These are phyloP conservation scores for Wickerhamiella australiensis DNA, from an alignment of 805 yeast genomes.

Conservation along the genomic window DNA sequence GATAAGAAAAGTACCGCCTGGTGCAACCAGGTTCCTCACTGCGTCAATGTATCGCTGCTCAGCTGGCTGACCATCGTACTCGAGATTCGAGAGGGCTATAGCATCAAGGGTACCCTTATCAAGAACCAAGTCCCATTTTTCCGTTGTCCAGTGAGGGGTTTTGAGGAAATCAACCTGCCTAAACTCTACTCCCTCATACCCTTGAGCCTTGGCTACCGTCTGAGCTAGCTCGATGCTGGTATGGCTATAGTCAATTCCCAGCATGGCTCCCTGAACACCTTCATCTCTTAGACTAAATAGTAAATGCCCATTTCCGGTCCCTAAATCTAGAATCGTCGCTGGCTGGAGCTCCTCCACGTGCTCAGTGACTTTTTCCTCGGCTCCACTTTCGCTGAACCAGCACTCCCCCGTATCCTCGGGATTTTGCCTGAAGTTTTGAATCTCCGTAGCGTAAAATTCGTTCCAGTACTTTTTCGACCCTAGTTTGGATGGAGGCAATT, in stretches of 20 bases:
- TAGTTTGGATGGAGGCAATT: conserved; percentile 62
- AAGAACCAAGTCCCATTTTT: conserved; percentile 56
- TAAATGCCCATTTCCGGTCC: conserved; percentile 94
- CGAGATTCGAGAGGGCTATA: conserved; percentile 65
- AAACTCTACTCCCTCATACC: conserved; percentile 34
- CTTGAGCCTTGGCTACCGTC: conserved; percentile 36
- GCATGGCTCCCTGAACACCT: conserved; percentile 43
- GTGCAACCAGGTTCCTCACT: conserved; percentile 44
- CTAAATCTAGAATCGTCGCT: conserved; percentile 57
- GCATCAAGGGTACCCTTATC: conserved; percentile 98
- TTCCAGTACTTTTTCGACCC: conserved; percentile 93
- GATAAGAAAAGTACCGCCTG: conserved; percentile 51
- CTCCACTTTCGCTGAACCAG: conserved; percentile 95
- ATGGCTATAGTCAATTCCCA: conserved; percentile 80
- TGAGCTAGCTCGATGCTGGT: conserved; percentile 67
- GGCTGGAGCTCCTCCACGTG: conserved; percentile 40
- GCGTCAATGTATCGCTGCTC: conserved; percentile 43
- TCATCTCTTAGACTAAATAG: conserved; percentile 58
- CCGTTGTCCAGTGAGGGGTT: conserved; percentile 30
- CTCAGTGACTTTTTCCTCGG: conserved; percentile 72
- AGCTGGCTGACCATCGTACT: conserved; percentile 32
- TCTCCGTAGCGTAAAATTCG: conserved; percentile 64
- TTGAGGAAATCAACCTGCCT: conserved; percentile 57
- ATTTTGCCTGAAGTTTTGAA: conserved; percentile 56
- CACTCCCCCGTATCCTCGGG: conserved; percentile 85